Base-by-base conservation (phyloP, 2,329 filamentous ascomycete species). In the Cryphonectria nitschkei region DNA sequence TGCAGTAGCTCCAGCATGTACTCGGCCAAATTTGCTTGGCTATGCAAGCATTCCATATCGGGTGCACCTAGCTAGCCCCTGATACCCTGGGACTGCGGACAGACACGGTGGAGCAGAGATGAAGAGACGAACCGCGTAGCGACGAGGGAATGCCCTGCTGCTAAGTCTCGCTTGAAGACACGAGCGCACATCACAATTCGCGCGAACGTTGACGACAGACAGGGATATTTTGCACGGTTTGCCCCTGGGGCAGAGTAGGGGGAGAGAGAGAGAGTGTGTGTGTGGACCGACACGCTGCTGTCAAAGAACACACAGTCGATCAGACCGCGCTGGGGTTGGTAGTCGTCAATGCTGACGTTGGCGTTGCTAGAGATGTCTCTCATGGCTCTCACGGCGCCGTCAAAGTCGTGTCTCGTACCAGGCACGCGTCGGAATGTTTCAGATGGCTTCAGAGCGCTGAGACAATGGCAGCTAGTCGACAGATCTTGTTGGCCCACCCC, bases 281-380 rank as follows among this genome's bases (percentile, higher is more conserved):
- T 19, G 46, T 50, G 46, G 46, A 9, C 22, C 22, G 46, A 50
- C 22, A n/a, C 22, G 19, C 46, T 50, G 50, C n/a, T 34, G 39
- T 56, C 46, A 22, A 58, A 43, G 39, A 22, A 11, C 3, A 39
- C 37, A 39, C n/a, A 60, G 41, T 26, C 32, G 54, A 62, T 65
- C 52, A 37, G 68, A 62, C 64, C 19, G 56, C 26, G 56, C 64
- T 43, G 54, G 56, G n/a, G 29, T 34, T 43, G 26, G 43, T 22
- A 14, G 32, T 46, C 46, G 65, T 68, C 61, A 46, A 67, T 50
- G 62, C 62, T 66, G 54, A 65, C 52, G 62, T 69, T 39, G 64
- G n/a, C 26, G 43, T 39, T n/a, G 34, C 58, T 29, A 54, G 52
- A 43, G 43, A 13, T 56, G n/a, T 29, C 56, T n/a, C 58, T 39